Percentiles rank a stretch among this genome's conserved stretches.
Evolutionary conservation across 352 stramenopile genomes (phyloP).

Genomic region (Globisporangium okanoganense): DNA sequence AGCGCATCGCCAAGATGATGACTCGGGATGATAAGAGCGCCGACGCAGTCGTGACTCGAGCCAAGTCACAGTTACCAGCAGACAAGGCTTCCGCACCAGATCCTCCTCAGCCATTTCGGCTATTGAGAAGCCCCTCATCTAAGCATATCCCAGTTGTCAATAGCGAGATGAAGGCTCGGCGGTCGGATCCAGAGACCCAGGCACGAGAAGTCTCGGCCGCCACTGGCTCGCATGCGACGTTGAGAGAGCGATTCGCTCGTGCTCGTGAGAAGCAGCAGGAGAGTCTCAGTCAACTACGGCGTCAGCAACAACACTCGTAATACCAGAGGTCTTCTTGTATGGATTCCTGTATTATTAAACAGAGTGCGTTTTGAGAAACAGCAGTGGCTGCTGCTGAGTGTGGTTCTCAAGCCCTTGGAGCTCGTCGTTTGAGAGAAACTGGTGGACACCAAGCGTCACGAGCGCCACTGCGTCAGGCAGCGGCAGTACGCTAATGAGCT

Average conservation of each 20-base stretch:
- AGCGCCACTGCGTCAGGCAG: conserved; percentile 17
- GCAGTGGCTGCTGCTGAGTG: background rate
- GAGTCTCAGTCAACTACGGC: conserved; percentile 4
- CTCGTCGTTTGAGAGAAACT: background rate
- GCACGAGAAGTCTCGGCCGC: background rate
- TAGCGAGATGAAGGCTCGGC: background rate
- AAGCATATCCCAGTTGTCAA: background rate
- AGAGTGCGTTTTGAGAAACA: background rate
- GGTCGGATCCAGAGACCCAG: background rate
- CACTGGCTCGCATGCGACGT: conserved; percentile 6
- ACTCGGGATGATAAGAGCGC: background rate
- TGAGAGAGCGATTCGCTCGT: conserved; percentile 16
- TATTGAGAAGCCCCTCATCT: background rate
- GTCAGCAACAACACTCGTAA: conserved; percentile 4
- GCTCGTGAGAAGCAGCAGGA: conserved; percentile 19
- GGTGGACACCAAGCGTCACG: conserved; percentile 11
- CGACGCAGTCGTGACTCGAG: background rate
- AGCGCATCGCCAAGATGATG: background rate
- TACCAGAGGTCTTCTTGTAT: conserved; percentile 1
- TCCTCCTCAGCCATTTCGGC: too few relatives aligned
- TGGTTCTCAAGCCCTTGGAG: background rate
- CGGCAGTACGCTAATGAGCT: conserved; percentile 18
- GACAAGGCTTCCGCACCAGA: background rate
- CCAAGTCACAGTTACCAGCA: background rate
- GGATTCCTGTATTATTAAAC: background rate